Evolutionary conservation across 768 basidiomycete genomes (phyloP), one percentile per base, ranked within the genome.

Genomic region (Russula abietina): DNA sequence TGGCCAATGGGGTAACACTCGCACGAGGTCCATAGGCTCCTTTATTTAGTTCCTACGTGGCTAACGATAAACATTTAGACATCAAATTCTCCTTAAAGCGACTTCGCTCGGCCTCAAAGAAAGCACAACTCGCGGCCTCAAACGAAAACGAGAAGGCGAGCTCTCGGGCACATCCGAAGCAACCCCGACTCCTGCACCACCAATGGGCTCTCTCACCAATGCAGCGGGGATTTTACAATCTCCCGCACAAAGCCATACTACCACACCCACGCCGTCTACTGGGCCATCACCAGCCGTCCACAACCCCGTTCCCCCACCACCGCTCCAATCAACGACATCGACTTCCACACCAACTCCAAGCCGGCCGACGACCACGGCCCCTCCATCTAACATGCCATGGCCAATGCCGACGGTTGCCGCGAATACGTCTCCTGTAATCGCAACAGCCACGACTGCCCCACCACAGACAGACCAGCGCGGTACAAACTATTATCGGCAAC

Each of bases 51-150:
- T 11, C 12, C 22, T 14, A 32, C 39, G 0, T 10, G 19, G 10
- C 19, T 43, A 16, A 50, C 16, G 3, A 7, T 50, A 11, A 46
- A 51, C 62, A 48, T 60, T 8, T 60, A 92, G 90, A 70, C 89
- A 91, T 68, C 90, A 93, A 71, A 91, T 92, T 59, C 75, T 91
- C 38, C 82, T 91, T 64, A 91, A 90, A 73, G 91, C 89, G 2
- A 92, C 87, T 1, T 76, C 80, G n/a, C 72, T 93, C 19, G 87
- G 88, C 11, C 76, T 93, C 53, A 91, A 91, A 72, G 87, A 88
- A 67, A 89, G 86, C 65, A 83, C 88, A 19, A 80, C 80, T 0
- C 74, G 86, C 48, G 85, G 81, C 7, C 76, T 78, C 33, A 89
- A 89, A 69, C 81, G 88, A 49, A 79, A 82, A 48, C 80, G 83